Evolutionary conservation across 306 rosid genomes (phyloP).

Genomic region (apple (Malus domestica)): DNA sequence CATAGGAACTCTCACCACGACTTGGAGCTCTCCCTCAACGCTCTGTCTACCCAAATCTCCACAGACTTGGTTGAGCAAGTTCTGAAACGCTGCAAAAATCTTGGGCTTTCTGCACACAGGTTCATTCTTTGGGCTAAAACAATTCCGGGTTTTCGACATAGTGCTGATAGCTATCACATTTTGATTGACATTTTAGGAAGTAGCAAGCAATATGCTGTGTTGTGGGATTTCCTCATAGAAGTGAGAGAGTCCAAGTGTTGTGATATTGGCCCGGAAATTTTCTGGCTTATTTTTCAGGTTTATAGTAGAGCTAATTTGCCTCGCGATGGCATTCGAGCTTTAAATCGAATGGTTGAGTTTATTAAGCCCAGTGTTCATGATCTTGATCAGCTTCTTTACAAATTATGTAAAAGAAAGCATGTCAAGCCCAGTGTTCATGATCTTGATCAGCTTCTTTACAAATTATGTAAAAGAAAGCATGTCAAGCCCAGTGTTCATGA

Average conservation of each 20-base stretch:
- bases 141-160: slow-evolving; percentile 61
- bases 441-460: slow-evolving; percentile 58
- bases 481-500: slow-evolving; percentile 49
- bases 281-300: slow-evolving; percentile 68
- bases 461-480: slow-evolving; percentile 65
- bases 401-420: slow-evolving; percentile 65
- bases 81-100: slow-evolving; percentile 70
- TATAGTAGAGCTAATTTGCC: slow-evolving; percentile 71
- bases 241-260: slow-evolving; percentile 43
- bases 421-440: slow-evolving; percentile 44
- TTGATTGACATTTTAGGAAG: slow-evolving; percentile 69
- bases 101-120: slow-evolving; percentile 71
- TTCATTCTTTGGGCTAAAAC: slow-evolving; percentile 85
- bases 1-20: slow-evolving; percentile 72
- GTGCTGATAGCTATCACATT: slow-evolving; percentile 53
- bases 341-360: slow-evolving; percentile 69
- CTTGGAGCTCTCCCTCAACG: slow-evolving; percentile 48
- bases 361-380: slow-evolving; percentile 50
- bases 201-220: slow-evolving; percentile 60
- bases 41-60: slow-evolving; percentile 56
- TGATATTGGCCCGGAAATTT: slow-evolving; percentile 43
- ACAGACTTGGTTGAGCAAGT: slow-evolving; percentile 70
- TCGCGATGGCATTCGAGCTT: slow-evolving; percentile 66
- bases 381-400: slow-evolving; percentile 58
- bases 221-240: slow-evolving; percentile 83